Conservation (phyloP, 2,329 filamentous ascomycete species). For the Colletotrichum sansevieriae region DNA sequence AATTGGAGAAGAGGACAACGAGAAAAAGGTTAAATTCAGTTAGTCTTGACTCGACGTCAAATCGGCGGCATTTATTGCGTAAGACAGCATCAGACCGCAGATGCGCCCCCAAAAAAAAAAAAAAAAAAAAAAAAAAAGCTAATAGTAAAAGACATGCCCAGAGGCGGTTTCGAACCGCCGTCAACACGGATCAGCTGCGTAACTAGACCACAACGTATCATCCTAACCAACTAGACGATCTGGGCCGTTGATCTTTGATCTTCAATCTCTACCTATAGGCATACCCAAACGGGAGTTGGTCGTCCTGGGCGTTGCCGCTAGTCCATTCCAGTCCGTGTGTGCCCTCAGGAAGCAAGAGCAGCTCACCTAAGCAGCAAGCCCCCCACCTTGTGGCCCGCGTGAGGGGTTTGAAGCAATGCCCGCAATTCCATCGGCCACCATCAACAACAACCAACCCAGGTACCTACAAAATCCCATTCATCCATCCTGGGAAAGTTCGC, state of each 20-base stretch:
- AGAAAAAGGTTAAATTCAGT: background rate
- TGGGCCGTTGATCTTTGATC: conserved; percentile 6
- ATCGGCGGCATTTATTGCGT: too few relatives aligned
- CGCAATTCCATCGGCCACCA: conserved; percentile 7
- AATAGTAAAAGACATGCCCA: conserved; percentile 23
- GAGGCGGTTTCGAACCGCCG: conserved; percentile 44
- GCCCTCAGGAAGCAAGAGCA: too few relatives aligned
- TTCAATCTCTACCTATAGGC: too few relatives aligned
- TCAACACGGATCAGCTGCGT: conserved; percentile 41
- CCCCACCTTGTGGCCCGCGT: too few relatives aligned
- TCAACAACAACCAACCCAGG: background rate
- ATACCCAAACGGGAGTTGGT: too few relatives aligned
- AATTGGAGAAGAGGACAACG: background rate
- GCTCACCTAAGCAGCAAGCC: conserved; percentile 10
- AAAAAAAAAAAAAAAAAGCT: too few relatives aligned
- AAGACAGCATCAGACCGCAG: too few relatives aligned
- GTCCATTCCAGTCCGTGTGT: too few relatives aligned
- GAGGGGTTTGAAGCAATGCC: conserved; percentile 18
- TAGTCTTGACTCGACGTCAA: too few relatives aligned
- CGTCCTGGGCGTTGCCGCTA: too few relatives aligned
- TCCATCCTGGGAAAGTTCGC: conserved; percentile 22
- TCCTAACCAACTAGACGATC: conserved; percentile 45
- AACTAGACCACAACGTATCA: conserved; percentile 43
- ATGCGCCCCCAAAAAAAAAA: too few relatives aligned
- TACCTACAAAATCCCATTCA: conserved; percentile 34